Evolutionary conservation across 352 stramenopile species (phyloP).

Genomic region (Pythium rhizo-oryzae): DNA sequence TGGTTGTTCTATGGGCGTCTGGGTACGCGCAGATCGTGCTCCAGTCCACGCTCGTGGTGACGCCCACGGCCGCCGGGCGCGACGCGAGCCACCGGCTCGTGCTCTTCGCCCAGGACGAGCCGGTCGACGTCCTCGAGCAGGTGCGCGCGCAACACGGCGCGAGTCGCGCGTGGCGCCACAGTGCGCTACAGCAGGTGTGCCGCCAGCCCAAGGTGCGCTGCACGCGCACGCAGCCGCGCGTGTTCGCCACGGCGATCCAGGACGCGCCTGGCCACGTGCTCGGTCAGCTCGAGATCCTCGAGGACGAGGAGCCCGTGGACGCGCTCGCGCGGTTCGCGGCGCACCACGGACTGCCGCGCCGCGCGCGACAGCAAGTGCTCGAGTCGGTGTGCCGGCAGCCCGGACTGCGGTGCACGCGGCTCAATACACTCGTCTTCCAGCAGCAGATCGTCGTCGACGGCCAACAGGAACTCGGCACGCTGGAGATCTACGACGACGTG

Average conservation of each 20-base stretch:
- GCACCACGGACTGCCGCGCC: conserved; percentile 34
- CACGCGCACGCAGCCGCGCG: conserved; percentile 36
- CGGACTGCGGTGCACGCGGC: conserved; percentile 42
- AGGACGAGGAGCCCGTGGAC: conserved; percentile 56
- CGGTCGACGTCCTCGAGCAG: conserved; percentile 31
- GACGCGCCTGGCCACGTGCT: conserved; percentile 31
- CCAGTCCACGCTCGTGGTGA: conserved; percentile 23
- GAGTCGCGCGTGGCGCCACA: conserved; percentile 21
- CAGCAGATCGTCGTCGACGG: conserved; percentile 41
- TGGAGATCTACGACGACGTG: conserved; percentile 68
- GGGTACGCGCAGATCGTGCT: conserved; percentile 22
- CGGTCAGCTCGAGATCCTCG: conserved; percentile 51
- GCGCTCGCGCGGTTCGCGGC: conserved; percentile 46
- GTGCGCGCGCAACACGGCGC: conserved; percentile 20
- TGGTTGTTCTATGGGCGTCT: neutral
- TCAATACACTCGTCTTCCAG: conserved; percentile 44
- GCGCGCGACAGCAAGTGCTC: conserved; percentile 36
- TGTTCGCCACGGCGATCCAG: conserved; percentile 49
- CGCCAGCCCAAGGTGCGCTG: conserved; percentile 37
- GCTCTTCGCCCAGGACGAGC: conserved; percentile 29
- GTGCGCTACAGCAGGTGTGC: conserved; percentile 24
- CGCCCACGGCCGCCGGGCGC: neutral
- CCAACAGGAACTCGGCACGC: conserved; percentile 38
- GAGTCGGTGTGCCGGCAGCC: conserved; percentile 45
- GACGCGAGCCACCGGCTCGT: conserved; percentile 18